Evolutionary conservation across 345 rosid genomes (phyloP).

Genomic region (Salix dunnii): DNA sequence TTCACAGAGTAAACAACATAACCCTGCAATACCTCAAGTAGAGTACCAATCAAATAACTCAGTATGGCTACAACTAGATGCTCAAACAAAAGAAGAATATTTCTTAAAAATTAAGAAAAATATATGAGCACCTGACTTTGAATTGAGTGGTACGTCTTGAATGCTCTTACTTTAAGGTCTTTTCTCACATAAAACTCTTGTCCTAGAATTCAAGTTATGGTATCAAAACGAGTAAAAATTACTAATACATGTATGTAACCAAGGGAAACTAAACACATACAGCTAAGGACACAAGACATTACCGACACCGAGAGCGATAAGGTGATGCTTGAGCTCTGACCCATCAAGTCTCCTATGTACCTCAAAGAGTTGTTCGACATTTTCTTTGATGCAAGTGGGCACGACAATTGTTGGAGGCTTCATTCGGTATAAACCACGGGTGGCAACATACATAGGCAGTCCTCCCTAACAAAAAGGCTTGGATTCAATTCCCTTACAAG

Average conservation of each 20-base stretch:
- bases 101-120: background rate
- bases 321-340: constrained; percentile 68
- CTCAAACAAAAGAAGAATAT: background rate
- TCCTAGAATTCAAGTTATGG: constrained; percentile 44
- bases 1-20: constrained; percentile 73
- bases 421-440: constrained; percentile 74
- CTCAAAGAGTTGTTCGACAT: constrained; percentile 72
- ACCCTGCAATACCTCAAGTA: constrained; percentile 49
- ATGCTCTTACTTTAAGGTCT: constrained; percentile 88
- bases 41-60: background rate
- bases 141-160: constrained; percentile 83
- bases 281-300: constrained; percentile 15
- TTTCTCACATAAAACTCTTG: constrained; percentile 71
- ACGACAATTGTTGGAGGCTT: constrained; percentile 87
- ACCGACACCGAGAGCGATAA: constrained; percentile 87
- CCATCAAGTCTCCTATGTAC: constrained; percentile 73
- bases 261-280: background rate
- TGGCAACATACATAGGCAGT: constrained; percentile 90
- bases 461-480: constrained; percentile 58
- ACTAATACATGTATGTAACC: background rate
- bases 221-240: background rate
- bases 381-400: constrained; percentile 57
- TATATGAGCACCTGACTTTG: constrained; percentile 64
- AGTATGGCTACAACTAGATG: constrained; percentile 2
- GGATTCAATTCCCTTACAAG: background rate